Evolutionary conservation across 257 asterid species (phyloP).

Genomic region (Osmanthus fragrans): DNA sequence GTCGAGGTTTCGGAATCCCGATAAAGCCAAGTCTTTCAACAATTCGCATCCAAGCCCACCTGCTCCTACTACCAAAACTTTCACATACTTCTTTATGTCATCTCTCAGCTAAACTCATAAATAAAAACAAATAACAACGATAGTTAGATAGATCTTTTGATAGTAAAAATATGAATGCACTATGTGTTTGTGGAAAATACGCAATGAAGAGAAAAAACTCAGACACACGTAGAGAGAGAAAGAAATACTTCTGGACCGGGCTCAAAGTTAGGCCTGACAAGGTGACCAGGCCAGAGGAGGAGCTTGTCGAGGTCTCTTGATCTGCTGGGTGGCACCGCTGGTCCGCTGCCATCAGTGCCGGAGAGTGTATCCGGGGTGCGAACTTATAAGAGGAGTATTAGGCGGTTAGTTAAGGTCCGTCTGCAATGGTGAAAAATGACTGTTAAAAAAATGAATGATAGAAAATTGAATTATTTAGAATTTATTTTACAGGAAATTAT

Average conservation of each 20-base stretch:
- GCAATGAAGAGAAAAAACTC: constrained; percentile 1
- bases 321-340: constrained; percentile 85
- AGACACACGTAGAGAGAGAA: not conserved
- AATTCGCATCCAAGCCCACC: constrained; percentile 98
- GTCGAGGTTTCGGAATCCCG: constrained; percentile 84
- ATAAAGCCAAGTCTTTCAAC: constrained; percentile 89
- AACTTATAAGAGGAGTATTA: not conserved
- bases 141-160: constrained; percentile 5
- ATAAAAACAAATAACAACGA: not conserved
- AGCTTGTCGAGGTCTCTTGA: constrained; percentile 97
- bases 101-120: constrained; percentile 80
- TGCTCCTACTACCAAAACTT: constrained; percentile 91
- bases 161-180: constrained; percentile 19
- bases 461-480: too few relatives aligned
- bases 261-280: constrained; percentile 69
- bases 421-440: too few relatives aligned
- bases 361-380: not conserved
- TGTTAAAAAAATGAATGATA: too few relatives aligned
- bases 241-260: constrained; percentile 67
- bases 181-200: constrained; percentile 20
- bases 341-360: constrained; percentile 52
- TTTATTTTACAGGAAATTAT: too few relatives aligned
- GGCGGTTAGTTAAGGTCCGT: too few relatives aligned
- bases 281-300: constrained; percentile 81
- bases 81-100: constrained; percentile 73